Percentiles rank a stretch among this genome's conserved stretches.
phyloP scores from a whole-genome alignment of 768 basidiomycete species.

The Lanmaoa rubissima region DNA sequence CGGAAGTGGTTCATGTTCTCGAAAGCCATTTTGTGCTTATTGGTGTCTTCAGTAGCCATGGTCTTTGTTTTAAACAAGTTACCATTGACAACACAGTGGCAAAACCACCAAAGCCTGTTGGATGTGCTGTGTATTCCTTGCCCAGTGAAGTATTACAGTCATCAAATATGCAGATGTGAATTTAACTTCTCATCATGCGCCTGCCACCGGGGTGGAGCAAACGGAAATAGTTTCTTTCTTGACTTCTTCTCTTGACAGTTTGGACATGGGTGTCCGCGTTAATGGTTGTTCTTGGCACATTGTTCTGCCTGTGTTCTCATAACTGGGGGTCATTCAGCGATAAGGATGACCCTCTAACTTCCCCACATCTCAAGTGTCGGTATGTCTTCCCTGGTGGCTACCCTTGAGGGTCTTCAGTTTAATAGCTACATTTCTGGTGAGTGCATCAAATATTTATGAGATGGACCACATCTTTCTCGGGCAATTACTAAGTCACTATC shows the following conservation, averaged over 20 bases:
- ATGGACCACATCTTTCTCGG: background rate
- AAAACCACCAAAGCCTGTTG: too few relatives aligned
- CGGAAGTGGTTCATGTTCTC: background rate
- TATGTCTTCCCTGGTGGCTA: background rate
- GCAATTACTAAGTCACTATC: background rate
- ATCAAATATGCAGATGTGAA: background rate
- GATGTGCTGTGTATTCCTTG: too few relatives aligned
- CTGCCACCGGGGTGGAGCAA: background rate
- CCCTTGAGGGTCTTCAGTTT: background rate
- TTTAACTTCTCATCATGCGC: background rate
- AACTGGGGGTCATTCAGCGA: background rate
- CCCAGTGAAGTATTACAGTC: background rate
- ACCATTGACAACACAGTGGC: too few relatives aligned
- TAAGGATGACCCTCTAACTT: background rate
- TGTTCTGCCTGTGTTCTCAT: background rate
- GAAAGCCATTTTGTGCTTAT: background rate
- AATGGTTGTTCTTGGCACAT: background rate
- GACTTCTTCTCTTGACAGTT: background rate
- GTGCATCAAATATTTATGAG: background rate
- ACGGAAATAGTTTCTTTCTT: background rate
- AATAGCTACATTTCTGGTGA: background rate
- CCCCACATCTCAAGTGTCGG: background rate
- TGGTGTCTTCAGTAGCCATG: background rate
- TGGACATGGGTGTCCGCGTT: background rate
- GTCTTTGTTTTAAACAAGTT: background rate